Base-by-base conservation (phyloP, 1,139 yeast genomes). In the Suhomyces ambrosiae region DNA sequence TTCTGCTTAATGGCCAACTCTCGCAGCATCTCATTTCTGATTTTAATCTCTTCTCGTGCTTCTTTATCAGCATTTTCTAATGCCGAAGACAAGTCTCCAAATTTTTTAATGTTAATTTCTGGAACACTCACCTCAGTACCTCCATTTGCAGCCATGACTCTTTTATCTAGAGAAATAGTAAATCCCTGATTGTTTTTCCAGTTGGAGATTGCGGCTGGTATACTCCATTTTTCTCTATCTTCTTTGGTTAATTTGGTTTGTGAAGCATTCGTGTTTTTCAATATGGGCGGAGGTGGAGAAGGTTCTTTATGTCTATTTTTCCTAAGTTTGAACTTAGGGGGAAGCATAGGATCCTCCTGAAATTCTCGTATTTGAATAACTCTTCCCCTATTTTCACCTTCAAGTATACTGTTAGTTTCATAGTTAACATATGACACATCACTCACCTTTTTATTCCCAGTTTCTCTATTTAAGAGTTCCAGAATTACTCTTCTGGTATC, bases 121-220 rank as follows among this genome's bases (percentile, higher is more conserved):
- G 58, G 65, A 23, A 49, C 35, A 32, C 46, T 59, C 3, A 41
- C 48, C 11, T 41, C 42, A 5, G 53, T 36, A 3, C 61, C 65
- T 1, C 79, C 80, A 44, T 75, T 79, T 7, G 83, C 62, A 3
- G 72, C 82, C 4, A 83, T 78, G 45, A 85, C 68, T 42, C 97
- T 68, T 53, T 86, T 85, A 40, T 89, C 96, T 30, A 92, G 61
- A 0, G 86, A 81, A 33, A 90, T 83, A 1, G 96, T 81, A 57
- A 82, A 89, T 3, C 98, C 97, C 48, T 86, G 85, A 17, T 92
- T 88, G 58, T 92, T 92, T 60, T 90, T 90, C 98, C 98, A 92
- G 58, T 88, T 89, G 1, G 97, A 90, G 1, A 92, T 78, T 1
- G 95, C 89, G 0, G 96, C 83, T 0, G 98, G 97, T 19, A 92